These are phyloP conservation scores for Acacia concinna DNA, from an alignment of 331 rosid species.

Conservation along the genomic window DNA sequence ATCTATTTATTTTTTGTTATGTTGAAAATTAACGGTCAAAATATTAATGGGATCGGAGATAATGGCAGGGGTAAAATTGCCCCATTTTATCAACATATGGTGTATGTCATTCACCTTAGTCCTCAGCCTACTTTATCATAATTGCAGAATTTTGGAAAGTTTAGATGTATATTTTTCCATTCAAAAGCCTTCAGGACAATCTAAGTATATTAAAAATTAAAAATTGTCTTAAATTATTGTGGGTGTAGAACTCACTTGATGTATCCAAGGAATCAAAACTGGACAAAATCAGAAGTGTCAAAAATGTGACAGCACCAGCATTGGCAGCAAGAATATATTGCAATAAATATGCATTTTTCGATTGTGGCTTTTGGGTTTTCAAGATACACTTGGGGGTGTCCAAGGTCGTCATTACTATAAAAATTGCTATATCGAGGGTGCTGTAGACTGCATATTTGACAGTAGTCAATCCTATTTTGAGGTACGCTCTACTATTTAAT, in stretches of 20 bases:
- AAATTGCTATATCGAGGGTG: conserved; percentile 50
- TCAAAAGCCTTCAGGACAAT: neutral
- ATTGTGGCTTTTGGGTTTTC: conserved; percentile 37
- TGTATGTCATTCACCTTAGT: too few species aligned
- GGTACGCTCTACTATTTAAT: conserved; percentile 26
- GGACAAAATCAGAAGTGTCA: neutral
- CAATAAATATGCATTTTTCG: conserved; percentile 27
- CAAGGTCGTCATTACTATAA: conserved; percentile 36
- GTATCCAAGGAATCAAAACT: neutral
- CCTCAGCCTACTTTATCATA: neutral
- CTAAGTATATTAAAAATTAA: too few species aligned
- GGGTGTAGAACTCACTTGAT: conserved; percentile 27
- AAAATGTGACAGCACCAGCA: neutral
- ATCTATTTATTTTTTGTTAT: too few species aligned
- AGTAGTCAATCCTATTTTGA: conserved; percentile 43
- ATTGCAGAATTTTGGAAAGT: neutral
- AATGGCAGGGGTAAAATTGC: too few species aligned
- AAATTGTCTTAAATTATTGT: neutral
- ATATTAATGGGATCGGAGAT: too few species aligned
- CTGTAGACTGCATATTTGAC: conserved; percentile 53
- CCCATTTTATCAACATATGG: too few species aligned
- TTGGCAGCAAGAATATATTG: conserved; percentile 35
- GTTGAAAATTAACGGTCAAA: too few species aligned
- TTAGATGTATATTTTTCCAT: too few species aligned
- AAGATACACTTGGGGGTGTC: conserved; percentile 37